Percentiles rank a stretch among this genome's conserved stretches.
phyloP scores from a whole-genome alignment of 345 rosid species.

The Brassica cretica region DNA sequence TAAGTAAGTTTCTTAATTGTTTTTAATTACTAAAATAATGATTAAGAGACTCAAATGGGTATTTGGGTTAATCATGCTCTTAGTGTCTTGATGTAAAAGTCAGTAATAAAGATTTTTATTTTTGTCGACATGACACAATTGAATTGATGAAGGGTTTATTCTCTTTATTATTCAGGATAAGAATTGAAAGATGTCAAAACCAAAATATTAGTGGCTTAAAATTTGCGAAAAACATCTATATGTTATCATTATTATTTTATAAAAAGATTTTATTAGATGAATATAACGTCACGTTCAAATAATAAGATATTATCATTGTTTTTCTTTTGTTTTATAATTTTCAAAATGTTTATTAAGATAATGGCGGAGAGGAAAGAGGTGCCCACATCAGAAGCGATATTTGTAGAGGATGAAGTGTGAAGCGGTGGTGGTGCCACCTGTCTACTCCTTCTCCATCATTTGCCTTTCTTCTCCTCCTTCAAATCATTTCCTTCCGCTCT shows the following conservation, averaged over 20 bases:
- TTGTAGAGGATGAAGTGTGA: slow-evolving; percentile 29
- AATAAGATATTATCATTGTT: not conserved
- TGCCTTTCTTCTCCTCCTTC: not conserved
- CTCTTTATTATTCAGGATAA: not conserved
- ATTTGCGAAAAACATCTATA: not conserved
- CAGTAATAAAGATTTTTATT: not conserved
- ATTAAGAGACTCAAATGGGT: no score
- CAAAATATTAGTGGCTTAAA: slow-evolving; percentile 30
- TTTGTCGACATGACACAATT: not conserved
- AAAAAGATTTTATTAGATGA: not conserved
- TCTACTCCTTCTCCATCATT: slow-evolving; percentile 33
- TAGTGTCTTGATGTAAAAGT: not conserved
- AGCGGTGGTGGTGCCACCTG: slow-evolving; percentile 44
- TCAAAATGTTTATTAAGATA: not conserved
- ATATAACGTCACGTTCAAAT: slow-evolving; percentile 27
- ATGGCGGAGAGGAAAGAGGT: slow-evolving; percentile 25
- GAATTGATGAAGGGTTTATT: not conserved
- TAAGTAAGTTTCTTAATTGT: no score
- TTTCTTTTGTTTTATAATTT: not conserved
- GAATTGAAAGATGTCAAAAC: not conserved
- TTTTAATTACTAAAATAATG: no score
- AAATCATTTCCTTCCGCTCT: slow-evolving; percentile 19
- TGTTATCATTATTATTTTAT: no score
- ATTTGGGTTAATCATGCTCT: no score
- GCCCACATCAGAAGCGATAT: slow-evolving; percentile 33